Base-by-base conservation (phyloP, 371 early-diverging fungal species). In the Mucor saturninus region DNA sequence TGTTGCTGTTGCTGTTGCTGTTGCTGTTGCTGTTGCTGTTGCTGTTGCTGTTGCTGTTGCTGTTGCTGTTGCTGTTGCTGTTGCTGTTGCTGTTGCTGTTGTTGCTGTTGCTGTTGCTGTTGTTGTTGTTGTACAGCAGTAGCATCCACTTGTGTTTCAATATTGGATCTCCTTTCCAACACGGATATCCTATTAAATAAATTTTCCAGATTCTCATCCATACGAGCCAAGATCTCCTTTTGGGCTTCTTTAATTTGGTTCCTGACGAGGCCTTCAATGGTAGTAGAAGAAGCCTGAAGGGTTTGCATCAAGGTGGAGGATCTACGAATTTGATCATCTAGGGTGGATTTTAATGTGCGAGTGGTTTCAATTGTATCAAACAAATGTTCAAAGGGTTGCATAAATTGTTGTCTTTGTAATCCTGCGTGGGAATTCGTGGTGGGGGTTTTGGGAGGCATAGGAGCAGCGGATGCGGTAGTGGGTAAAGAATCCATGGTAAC, bases 321-420 rank as follows among this genome's bases (percentile, higher is more conserved):
- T 15, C 86, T 84, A 15, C 93, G 84, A 46, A 93, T 86, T 71
- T 92, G 92, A 53, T 91, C 92, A 63, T 89, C 88, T 61, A 93
- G 72, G 1, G 89, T 88, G 2, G 71, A 51, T 46, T 86, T 85
- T 14, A 93, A 74, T 1, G 78, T 80, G 2, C 81, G 75, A 2
- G 81, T 81, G 3, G 83, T 83, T 49, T 85, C 86, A 43, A 86
- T 81, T 0, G 84, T 82, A 54, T 87, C 88, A 69, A 83, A 86
- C 14, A 86, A 56, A 65, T 81, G 81, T 49, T 85, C 81, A 62
- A 86, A 81, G 0, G 85, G 84, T 56, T 87, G 85, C 65, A 81
- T 68, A 58, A 81, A 85, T 15, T 76, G 75, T 29, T 73, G 76
- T 56, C 71, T 71, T 39, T 73, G 74, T 62, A 68, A 37, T 37